These are phyloP conservation scores for Macrolepiota albuminosa DNA, from an alignment of 768 basidiomycete species.

Conservation along the genomic window DNA sequence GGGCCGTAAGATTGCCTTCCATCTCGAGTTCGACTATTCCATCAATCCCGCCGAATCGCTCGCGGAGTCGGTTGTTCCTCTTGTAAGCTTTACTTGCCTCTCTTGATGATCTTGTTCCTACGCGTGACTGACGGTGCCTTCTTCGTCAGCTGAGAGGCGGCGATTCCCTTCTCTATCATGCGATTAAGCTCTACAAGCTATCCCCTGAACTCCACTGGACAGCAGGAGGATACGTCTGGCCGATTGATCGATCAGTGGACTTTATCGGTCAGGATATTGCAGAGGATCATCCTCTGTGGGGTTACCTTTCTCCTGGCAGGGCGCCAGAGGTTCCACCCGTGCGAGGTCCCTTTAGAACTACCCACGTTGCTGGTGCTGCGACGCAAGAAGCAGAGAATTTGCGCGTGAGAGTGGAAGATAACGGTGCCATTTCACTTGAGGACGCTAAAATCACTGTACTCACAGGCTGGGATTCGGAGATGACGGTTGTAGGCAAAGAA, in stretches of 20 bases:
- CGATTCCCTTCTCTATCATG: constrained; percentile 71
- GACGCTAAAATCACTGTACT: constrained; percentile 60
- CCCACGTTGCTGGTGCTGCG: constrained; percentile 15
- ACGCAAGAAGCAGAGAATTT: neutral
- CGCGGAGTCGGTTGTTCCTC: constrained; percentile 67
- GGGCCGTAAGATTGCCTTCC: constrained; percentile 69
- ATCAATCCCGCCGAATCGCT: constrained; percentile 65
- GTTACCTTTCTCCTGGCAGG: constrained; percentile 17
- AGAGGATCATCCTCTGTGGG: constrained; percentile 9
- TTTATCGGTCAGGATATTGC: constrained; percentile 42
- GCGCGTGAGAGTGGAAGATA: constrained; percentile 54
- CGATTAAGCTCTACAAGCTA: constrained; percentile 73
- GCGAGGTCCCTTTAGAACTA: constrained; percentile 41
- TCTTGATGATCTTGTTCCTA: neutral
- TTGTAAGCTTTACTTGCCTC: constrained; percentile 39
- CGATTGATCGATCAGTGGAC: constrained; percentile 65
- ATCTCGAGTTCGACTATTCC: constrained; percentile 63
- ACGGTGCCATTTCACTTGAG: constrained; percentile 59
- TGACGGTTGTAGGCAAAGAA: constrained; percentile 52
- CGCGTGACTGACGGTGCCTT: neutral
- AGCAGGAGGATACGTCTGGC: constrained; percentile 82
- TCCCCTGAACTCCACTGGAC: constrained; percentile 73
- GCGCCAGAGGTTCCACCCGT: constrained; percentile 30
- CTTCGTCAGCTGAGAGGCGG: constrained; percentile 63
- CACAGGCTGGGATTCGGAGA: constrained; percentile 30